Base-by-base conservation (phyloP, 768 basidiomycete species). In the Tylopilus intermedius region DNA sequence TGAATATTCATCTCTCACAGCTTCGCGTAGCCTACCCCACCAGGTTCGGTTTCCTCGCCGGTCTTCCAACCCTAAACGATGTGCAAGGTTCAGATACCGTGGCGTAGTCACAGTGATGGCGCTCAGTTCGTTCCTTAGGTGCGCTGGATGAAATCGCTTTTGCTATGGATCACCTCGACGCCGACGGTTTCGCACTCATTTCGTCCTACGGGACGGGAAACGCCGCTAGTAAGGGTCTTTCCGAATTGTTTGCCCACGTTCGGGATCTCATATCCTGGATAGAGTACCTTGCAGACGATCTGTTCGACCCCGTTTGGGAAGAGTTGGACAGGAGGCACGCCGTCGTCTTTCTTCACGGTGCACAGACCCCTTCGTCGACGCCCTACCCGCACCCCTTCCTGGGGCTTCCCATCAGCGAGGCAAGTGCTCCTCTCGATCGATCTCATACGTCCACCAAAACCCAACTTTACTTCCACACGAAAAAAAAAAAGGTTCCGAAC, bases 291-390 rank as follows among this genome's bases (percentile, higher is more conserved):
- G 88, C 83, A 9, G 76, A 88, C 61, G 79, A 83, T 55, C 56
- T 60, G 9, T 90, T 81, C 56, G 80, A 84, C 48, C 73, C 77
- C 14, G 73, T 90, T 53, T 90, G 86, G 87, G 74, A 75, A n/a
- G 86, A 84, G 60, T 75, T 90, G 27, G 57, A 88, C 62, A 71
- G 67, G 50, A 76, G 87, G 33, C 62, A 69, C 8, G 77, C 82
- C 2, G 76, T 83, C 27, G 83, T 88, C 18, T 87, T 89, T 62
- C 71, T 90, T 21, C 88, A 90, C 65, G 86, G 88, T 30, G 75
- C 81, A 29, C 84, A 87, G 63, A 77, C 76, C 5, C 78, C 82
- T 5, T 81, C 84, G 9, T 80, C 83, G 3, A 80, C 77, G 5
- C 84, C 85, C 11, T 76, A 75, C 51, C 86, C 86, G 2, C 79